Evolutionary conservation across 108 stramenopile species (phyloP).

Genomic region (Nitzschia sp.): DNA sequence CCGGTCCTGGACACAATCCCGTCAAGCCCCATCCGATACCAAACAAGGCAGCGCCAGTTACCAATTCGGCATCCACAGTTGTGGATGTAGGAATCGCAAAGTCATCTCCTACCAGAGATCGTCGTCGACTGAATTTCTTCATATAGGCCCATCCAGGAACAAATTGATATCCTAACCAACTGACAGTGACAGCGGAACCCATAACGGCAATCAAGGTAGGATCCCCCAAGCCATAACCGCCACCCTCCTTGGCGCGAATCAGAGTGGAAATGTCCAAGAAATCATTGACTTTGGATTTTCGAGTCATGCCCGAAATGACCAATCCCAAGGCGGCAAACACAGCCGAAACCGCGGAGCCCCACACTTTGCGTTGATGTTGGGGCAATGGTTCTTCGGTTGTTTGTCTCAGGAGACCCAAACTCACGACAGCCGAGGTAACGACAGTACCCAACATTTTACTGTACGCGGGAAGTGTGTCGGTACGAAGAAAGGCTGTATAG

Average conservation of each 20-base stretch:
- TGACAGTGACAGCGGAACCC: conserved; percentile 67
- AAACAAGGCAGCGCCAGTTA: conserved; percentile 45
- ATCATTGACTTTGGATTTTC: conserved; percentile 57
- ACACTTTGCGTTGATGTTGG: neutral
- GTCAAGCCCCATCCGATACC: conserved; percentile 61
- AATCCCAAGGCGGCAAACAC: conserved; percentile 60
- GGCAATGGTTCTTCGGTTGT: neutral
- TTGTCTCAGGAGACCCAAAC: neutral
- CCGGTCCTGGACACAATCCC: conserved; percentile 62
- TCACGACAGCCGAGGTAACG: neutral
- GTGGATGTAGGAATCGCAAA: conserved; percentile 49
- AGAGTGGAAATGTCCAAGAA: conserved; percentile 55
- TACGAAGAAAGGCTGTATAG: conserved; percentile 12
- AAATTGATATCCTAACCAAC: conserved; percentile 60
- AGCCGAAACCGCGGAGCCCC: conserved; percentile 34
- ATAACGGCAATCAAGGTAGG: conserved; percentile 79
- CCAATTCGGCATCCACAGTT: conserved; percentile 37
- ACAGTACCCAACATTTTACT: neutral
- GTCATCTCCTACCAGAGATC: neutral
- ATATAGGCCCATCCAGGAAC: conserved; percentile 39
- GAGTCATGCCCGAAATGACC: conserved; percentile 61
- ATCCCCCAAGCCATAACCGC: conserved; percentile 66
- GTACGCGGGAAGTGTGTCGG: neutral
- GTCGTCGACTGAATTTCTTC: neutral
- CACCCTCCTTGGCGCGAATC: conserved; percentile 14